phyloP scores from a whole-genome alignment of 2,329 filamentous ascomycete species.

The Ophiosphaerella korrae region DNA sequence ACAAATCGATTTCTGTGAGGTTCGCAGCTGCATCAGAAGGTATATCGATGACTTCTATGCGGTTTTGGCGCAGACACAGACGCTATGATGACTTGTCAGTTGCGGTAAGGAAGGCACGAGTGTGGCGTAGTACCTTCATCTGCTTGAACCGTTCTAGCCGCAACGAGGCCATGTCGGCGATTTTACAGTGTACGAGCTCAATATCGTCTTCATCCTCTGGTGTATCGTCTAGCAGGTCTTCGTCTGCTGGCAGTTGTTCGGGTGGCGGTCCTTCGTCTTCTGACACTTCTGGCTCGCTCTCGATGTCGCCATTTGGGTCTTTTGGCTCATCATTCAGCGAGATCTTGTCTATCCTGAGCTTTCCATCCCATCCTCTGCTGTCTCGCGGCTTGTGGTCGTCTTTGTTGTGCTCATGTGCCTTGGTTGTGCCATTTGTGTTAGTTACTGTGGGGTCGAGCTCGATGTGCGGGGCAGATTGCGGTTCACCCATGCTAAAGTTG shows the following conservation, averaged over 20 bases:
- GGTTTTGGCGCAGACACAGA: slow-evolving; percentile 91
- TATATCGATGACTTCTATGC: slow-evolving; percentile 79
- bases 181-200: slow-evolving; percentile 84
- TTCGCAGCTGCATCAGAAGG: slow-evolving; percentile 68
- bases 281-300: slow-evolving; percentile 85
- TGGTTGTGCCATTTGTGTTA: slow-evolving; percentile 18
- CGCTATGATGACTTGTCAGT: slow-evolving; percentile 50
- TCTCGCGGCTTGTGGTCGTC: slow-evolving; percentile 42
- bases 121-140: slow-evolving; percentile 58
- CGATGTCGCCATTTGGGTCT: slow-evolving; percentile 63
- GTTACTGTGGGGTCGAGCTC: slow-evolving; percentile 33
- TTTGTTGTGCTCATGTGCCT: slow-evolving; percentile 23
- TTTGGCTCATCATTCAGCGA: slow-evolving; percentile 45
- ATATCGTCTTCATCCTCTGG: slow-evolving; percentile 65
- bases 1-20: slow-evolving; percentile 86
- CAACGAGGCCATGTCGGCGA: slow-evolving; percentile 77
- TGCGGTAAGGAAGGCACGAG: background rate
- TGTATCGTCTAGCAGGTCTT: slow-evolving; percentile 65
- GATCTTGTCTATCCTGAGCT: slow-evolving; percentile 74
- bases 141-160: slow-evolving; percentile 82
- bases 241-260: slow-evolving; percentile 40
- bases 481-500: slow-evolving; percentile 27
- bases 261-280: slow-evolving; percentile 60
- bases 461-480: slow-evolving; percentile 32
- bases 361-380: slow-evolving; percentile 77